Conservation (phyloP, 768 basidiomycete genomes). For the Lactifluus rugatus region DNA sequence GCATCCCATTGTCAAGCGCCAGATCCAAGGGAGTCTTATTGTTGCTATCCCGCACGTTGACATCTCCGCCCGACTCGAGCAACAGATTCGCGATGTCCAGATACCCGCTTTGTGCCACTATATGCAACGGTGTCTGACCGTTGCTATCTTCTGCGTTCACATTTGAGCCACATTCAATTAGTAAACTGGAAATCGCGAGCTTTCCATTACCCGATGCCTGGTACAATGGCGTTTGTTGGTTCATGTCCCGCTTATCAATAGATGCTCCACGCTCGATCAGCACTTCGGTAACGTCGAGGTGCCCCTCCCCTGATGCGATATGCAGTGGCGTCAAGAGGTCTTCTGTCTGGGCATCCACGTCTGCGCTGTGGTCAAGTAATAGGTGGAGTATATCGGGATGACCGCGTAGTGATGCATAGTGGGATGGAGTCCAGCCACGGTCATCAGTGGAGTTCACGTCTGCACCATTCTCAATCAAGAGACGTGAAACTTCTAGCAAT, state of each 20-base stretch:
- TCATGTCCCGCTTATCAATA: not conserved
- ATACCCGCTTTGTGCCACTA: not conserved
- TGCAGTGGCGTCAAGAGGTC: not conserved
- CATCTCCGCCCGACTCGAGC: not conserved
- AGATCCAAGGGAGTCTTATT: not conserved
- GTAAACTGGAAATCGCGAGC: not conserved
- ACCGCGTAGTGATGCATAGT: not conserved
- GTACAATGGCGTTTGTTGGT: not conserved
- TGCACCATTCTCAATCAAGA: not conserved
- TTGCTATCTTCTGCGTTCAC: not conserved
- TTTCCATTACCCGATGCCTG: not conserved
- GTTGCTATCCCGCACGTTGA: not conserved
- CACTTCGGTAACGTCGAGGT: not conserved
- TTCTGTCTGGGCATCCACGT: not conserved
- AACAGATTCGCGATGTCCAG: not conserved
- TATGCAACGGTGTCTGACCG: not conserved
- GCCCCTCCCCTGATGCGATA: not conserved
- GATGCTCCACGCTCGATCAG: not conserved
- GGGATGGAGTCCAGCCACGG: not conserved
- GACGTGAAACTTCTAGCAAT: not conserved
- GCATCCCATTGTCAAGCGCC: not conserved
- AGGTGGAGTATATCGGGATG: not conserved
- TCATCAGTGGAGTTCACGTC: not conserved
- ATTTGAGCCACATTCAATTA: not conserved
- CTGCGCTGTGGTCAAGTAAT: not conserved